Evolutionary conservation across 768 basidiomycete genomes (phyloP).

Genomic region (Amanita rimosa): DNA sequence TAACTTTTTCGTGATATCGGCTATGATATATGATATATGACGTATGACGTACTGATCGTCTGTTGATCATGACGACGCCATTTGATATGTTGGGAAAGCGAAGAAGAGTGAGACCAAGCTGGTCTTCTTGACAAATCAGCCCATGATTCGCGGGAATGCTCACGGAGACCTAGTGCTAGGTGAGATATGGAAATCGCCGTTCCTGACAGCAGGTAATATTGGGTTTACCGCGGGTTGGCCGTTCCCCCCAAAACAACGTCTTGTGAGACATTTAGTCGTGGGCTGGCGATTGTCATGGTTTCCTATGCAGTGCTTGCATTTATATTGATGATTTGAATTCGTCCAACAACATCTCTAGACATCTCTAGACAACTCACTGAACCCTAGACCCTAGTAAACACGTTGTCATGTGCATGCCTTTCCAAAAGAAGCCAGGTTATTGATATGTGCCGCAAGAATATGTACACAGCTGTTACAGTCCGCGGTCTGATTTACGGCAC

Average conservation of each 20-base stretch:
- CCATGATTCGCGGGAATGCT: not conserved
- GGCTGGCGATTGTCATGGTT: not conserved
- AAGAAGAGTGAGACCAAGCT: too few relatives aligned
- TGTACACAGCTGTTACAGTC: not conserved
- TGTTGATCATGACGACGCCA: too few relatives aligned
- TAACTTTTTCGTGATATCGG: too few relatives aligned
- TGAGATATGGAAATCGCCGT: too few relatives aligned
- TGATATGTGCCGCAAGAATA: not conserved
- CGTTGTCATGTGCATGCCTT: not conserved
- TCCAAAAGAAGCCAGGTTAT: not conserved
- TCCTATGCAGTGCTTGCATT: not conserved
- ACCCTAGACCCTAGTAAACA: not conserved
- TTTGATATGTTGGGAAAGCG: not conserved
- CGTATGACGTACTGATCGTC: too few relatives aligned
- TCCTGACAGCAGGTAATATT: too few relatives aligned
- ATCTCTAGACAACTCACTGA: not conserved
- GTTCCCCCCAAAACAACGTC: too few relatives aligned
- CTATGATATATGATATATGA: too few relatives aligned
- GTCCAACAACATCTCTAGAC: not conserved
- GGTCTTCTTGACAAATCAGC: too few relatives aligned
- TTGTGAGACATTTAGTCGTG: too few relatives aligned
- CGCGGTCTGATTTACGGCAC: slow-evolving; percentile 1
- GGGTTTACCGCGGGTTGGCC: too few relatives aligned
- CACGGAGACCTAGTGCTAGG: too few relatives aligned
- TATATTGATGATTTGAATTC: not conserved